Evolutionary conservation across 345 rosid species (phyloP).

Genomic region (Boechera divaricarpa): DNA sequence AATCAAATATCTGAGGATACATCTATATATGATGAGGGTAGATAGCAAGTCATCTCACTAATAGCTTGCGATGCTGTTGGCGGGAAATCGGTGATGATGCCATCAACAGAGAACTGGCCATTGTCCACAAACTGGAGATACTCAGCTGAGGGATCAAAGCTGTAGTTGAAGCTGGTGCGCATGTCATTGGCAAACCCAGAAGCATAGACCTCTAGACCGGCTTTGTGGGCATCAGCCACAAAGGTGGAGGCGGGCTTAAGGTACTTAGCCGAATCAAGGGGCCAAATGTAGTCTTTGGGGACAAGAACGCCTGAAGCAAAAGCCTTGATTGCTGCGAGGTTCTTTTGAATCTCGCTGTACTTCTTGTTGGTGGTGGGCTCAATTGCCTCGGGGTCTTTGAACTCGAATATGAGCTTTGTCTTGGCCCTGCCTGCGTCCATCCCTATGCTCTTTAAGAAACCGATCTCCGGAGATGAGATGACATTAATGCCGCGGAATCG

Average conservation of each 20-base stretch:
- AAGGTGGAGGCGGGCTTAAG: constrained; percentile 60
- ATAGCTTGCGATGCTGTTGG: constrained; percentile 74
- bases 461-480: constrained; percentile 83
- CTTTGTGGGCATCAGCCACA: constrained; percentile 81
- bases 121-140: constrained; percentile 68
- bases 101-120: constrained; percentile 72
- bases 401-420: constrained; percentile 60
- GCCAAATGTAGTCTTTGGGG: constrained; percentile 81
- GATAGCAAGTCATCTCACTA: constrained; percentile 50
- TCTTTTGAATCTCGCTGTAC: constrained; percentile 51
- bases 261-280: constrained; percentile 56
- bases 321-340: constrained; percentile 63
- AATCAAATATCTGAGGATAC: background rate
- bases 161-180: constrained; percentile 60
- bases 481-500: constrained; percentile 32
- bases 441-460: constrained; percentile 66
- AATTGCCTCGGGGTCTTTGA: constrained; percentile 52
- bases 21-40: background rate
- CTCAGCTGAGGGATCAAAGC: constrained; percentile 74
- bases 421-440: constrained; percentile 50
- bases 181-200: constrained; percentile 80
- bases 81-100: constrained; percentile 82
- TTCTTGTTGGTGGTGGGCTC: constrained; percentile 77
- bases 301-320: constrained; percentile 77
- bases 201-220: constrained; percentile 72